Evolutionary conservation across 2,329 filamentous ascomycete genomes (phyloP).

Genomic region (Fusarium cyanostomum): DNA sequence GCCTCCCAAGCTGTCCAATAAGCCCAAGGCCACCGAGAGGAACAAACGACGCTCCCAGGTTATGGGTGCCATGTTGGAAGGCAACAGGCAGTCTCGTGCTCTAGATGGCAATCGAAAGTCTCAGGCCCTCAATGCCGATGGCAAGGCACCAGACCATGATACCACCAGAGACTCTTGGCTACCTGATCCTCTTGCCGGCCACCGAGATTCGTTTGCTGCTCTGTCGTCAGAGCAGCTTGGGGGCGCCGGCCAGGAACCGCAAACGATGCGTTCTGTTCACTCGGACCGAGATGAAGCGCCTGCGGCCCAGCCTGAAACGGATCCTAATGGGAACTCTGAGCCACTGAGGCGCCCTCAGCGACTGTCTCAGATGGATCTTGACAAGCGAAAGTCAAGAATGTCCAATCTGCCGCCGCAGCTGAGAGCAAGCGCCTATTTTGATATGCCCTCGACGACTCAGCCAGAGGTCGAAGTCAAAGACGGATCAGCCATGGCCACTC

Average conservation of each 20-base stretch:
- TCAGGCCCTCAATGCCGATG: conserved; percentile 14
- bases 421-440: conserved; percentile 91
- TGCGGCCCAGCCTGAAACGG: conserved; percentile 26
- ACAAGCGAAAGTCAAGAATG: conserved; percentile 48
- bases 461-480: conserved; percentile 69
- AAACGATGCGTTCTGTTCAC: conserved; percentile 31
- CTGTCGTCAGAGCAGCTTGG: conserved; percentile 43
- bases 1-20: conserved; percentile 84
- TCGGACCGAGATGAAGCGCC: conserved; percentile 21
- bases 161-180: conserved; percentile 52
- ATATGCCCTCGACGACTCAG: conserved; percentile 65
- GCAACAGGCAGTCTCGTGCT: conserved; percentile 38
- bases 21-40: conserved; percentile 69
- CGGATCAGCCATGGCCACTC: conserved; percentile 85
- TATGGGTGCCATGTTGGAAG: conserved; percentile 66
- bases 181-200: conserved; percentile 56
- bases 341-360: conserved; percentile 48
- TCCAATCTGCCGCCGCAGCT: conserved; percentile 78
- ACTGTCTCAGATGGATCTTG: conserved; percentile 45
- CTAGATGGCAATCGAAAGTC: conserved; percentile 25
- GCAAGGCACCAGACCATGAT: conserved; percentile 26
- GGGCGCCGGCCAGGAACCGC: conserved; percentile 26
- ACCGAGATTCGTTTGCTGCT: conserved; percentile 49
- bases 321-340: conserved; percentile 32
- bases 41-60: conserved; percentile 80